phyloP scores from a whole-genome alignment of 495 filamentous ascomycete genomes.

The Neurospora sp. region DNA sequence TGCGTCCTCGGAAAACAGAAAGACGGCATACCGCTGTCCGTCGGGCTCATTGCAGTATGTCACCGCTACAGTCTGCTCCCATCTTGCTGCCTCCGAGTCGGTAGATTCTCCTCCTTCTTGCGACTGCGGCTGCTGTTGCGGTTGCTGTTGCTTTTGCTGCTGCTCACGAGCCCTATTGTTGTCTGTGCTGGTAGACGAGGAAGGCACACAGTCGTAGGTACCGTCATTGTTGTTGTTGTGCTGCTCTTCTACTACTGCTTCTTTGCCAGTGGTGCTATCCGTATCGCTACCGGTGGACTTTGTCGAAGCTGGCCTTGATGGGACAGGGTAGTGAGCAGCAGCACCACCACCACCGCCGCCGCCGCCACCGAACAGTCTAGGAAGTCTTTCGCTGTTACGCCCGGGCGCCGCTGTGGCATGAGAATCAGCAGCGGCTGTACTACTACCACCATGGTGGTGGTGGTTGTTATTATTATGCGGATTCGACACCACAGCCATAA shows the following conservation, averaged over 20 bases:
- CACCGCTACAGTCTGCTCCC: not conserved
- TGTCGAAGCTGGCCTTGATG: not conserved
- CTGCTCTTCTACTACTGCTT: not conserved
- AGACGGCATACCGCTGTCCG: not conserved
- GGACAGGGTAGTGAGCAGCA: not conserved
- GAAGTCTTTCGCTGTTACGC: not conserved
- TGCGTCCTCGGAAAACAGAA: not conserved
- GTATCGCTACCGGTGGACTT: not conserved
- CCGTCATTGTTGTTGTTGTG: not conserved
- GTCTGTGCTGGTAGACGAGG: not conserved
- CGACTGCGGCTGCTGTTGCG: not conserved
- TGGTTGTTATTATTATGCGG: not conserved
- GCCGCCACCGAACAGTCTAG: not conserved
- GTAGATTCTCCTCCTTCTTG: not conserved
- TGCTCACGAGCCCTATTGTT: not conserved
- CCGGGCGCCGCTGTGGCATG: not conserved
- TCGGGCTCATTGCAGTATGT: not conserved
- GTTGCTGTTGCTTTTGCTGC: not conserved
- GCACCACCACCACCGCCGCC: not conserved
- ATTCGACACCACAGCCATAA: not conserved
- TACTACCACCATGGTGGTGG: not conserved
- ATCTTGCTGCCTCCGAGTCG: not conserved
- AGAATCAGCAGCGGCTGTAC: not conserved
- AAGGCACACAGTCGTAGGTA: not conserved
- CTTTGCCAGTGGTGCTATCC: not conserved